These are phyloP conservation scores for Peterozyma xylosa DNA, from an alignment of 805 yeast genomes.

Conservation along the genomic window DNA sequence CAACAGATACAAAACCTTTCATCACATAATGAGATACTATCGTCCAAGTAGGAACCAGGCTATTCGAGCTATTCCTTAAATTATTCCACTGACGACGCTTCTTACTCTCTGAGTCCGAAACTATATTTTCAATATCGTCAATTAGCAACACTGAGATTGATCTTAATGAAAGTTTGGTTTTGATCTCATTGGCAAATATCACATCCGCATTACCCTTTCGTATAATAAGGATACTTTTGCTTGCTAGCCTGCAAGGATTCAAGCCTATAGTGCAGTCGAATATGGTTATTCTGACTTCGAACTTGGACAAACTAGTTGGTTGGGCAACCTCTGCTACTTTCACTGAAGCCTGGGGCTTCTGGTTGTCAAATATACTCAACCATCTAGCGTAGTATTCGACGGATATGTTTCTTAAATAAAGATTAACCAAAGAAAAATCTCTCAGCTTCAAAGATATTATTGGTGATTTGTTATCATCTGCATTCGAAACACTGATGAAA, in stretches of 20 bases:
- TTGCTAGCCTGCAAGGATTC: slow-evolving; percentile 49
- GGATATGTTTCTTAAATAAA: slow-evolving; percentile 38
- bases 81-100: slow-evolving; percentile 13
- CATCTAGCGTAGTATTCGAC: slow-evolving; percentile 57
- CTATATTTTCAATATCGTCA: slow-evolving; percentile 46
- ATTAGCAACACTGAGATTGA: slow-evolving; percentile 46
- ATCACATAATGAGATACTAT: slow-evolving; percentile 30
- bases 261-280: slow-evolving; percentile 55
- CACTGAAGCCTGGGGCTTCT: not conserved
- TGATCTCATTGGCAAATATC: slow-evolving; percentile 23
- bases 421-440: slow-evolving; percentile 26
- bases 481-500: slow-evolving; percentile 24
- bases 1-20: slow-evolving; percentile 50
- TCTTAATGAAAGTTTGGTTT: slow-evolving; percentile 38
- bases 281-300: slow-evolving; percentile 27
- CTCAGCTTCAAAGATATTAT: slow-evolving; percentile 30
- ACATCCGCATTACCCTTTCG: slow-evolving; percentile 49
- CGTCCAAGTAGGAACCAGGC: slow-evolving; percentile 26
- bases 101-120: slow-evolving; percentile 20
- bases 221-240: slow-evolving; percentile 46
- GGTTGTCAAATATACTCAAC: slow-evolving; percentile 35
- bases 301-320: slow-evolving; percentile 1
- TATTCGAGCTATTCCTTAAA: slow-evolving; percentile 11
- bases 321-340: not conserved
- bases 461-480: slow-evolving; percentile 28